These are phyloP conservation scores for Coleophoma crateriformis DNA, from an alignment of 2,329 filamentous ascomycete genomes.

Conservation along the genomic window DNA sequence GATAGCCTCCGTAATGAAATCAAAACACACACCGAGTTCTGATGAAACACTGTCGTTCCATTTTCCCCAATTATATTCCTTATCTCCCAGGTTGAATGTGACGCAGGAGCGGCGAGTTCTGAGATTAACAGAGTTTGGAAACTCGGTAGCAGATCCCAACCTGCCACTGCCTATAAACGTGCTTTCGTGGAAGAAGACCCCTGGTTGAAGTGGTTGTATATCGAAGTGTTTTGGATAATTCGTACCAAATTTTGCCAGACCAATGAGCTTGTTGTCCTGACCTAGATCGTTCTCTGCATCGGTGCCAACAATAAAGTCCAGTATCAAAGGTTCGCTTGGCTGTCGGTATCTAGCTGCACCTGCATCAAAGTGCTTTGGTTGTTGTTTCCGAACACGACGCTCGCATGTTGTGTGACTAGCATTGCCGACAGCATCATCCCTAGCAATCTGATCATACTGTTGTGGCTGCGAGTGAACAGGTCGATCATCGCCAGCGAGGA, in stretches of 20 bases:
- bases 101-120: slow-evolving; percentile 26
- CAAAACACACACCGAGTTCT: slow-evolving; percentile 55
- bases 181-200: slow-evolving; percentile 53
- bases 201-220: slow-evolving; percentile 49
- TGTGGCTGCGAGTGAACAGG: slow-evolving; percentile 8
- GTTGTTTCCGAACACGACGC: slow-evolving; percentile 14
- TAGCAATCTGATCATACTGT: not conserved
- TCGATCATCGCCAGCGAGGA: slow-evolving; percentile 22
- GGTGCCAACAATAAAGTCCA: slow-evolving; percentile 17
- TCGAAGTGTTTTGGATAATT: slow-evolving; percentile 59
- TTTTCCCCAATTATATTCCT: slow-evolving; percentile 44
- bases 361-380: slow-evolving; percentile 23
- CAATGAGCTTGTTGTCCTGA: slow-evolving; percentile 36
- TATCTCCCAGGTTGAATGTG: slow-evolving; percentile 41
- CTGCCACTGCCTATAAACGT: slow-evolving; percentile 53
- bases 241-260: slow-evolving; percentile 55
- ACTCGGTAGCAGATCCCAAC: slow-evolving; percentile 30
- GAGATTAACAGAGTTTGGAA: slow-evolving; percentile 23
- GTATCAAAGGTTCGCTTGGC: slow-evolving; percentile 22
- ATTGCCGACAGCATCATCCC: not conserved
- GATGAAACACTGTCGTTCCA: slow-evolving; percentile 57
- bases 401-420: not conserved
- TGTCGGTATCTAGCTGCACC: slow-evolving; percentile 26
- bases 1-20: slow-evolving; percentile 46
- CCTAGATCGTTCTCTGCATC: slow-evolving; percentile 9